These are phyloP conservation scores for Beauveria bassiana DNA, from an alignment of 2,329 filamentous ascomycete species.

Conservation along the genomic window DNA sequence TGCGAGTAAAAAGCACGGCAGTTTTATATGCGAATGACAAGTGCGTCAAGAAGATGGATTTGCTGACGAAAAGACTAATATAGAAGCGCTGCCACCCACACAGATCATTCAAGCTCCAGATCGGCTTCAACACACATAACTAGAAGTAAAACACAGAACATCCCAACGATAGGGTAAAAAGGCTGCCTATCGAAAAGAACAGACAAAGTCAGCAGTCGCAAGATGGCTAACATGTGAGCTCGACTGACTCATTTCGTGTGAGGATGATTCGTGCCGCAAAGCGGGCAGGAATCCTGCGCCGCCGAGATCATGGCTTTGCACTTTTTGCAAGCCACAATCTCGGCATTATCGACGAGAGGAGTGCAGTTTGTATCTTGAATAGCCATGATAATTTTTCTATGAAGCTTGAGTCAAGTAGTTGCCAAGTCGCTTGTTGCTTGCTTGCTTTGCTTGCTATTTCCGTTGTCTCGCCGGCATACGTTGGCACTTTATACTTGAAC, in stretches of 20 bases:
- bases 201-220: neutral
- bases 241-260: neutral
- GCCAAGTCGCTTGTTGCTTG: neutral
- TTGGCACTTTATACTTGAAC: neutral
- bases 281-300: slow-evolving; percentile 7
- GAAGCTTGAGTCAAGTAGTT: neutral
- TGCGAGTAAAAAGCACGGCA: neutral
- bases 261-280: slow-evolving; percentile 4
- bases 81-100: neutral
- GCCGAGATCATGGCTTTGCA: slow-evolving; percentile 8
- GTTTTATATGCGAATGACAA: neutral
- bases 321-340: slow-evolving; percentile 5
- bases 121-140: neutral
- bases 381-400: neutral
- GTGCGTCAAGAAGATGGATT: neutral
- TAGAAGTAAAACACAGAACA: neutral
- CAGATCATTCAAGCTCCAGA: neutral
- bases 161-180: neutral
- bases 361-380: neutral
- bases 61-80: neutral
- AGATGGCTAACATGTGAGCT: too few species aligned
- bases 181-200: neutral
- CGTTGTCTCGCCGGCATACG: neutral
- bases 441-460: neutral
- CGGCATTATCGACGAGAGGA: neutral